These are phyloP conservation scores for Amanita rubescens DNA, from an alignment of 768 basidiomycete genomes.

Conservation along the genomic window DNA sequence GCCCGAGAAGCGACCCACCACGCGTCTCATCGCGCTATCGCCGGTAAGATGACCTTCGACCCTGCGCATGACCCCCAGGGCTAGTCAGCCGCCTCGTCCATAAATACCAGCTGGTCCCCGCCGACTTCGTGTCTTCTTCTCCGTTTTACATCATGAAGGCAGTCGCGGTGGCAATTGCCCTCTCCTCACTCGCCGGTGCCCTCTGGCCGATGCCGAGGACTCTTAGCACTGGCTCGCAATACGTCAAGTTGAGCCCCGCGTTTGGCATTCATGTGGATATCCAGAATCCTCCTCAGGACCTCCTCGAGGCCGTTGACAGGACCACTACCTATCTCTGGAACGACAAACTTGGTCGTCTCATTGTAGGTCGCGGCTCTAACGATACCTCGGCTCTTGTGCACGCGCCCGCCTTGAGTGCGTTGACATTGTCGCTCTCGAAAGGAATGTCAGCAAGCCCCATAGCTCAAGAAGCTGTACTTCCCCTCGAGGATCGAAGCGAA, in stretches of 20 bases:
- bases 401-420: slow-evolving; percentile 30
- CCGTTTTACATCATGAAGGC: neutral
- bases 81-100: too few species aligned
- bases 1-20: too few species aligned
- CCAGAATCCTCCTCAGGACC: neutral
- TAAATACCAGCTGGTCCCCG: too few species aligned
- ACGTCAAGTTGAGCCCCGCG: too few species aligned
- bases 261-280: neutral
- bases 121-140: too few species aligned
- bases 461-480: slow-evolving; percentile 43
- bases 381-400: slow-evolving; percentile 31
- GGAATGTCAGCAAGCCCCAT: slow-evolving; percentile 34
- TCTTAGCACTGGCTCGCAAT: neutral
- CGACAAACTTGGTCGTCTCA: slow-evolving; percentile 55
- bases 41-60: too few species aligned
- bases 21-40: too few species aligned
- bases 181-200: too few species aligned
- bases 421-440: slow-evolving; percentile 35
- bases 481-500: slow-evolving; percentile 50
- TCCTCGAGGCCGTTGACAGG: neutral
- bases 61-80: too few species aligned
- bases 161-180: too few species aligned
- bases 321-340: slow-evolving; percentile 20
- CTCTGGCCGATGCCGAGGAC: too few species aligned
- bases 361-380: slow-evolving; percentile 52